These are phyloP conservation scores for Plasmodium reichenowi DNA, from an alignment of 169 alveolate genomes.

Conservation along the genomic window DNA sequence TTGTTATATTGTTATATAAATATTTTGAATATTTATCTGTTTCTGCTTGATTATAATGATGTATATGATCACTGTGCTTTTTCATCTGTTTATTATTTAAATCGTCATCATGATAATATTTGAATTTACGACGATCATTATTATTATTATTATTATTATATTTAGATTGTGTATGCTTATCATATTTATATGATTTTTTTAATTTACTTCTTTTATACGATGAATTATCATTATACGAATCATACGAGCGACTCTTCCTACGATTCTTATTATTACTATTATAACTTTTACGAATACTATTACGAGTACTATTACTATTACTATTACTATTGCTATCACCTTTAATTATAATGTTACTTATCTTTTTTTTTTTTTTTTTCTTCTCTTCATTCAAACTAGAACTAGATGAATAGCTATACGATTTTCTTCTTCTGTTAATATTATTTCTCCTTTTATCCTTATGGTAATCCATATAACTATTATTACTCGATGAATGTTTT, in stretches of 20 bases:
- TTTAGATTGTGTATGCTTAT: no score
- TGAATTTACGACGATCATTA: background rate
- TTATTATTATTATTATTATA: background rate
- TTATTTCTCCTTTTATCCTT: background rate
- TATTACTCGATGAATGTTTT: background rate
- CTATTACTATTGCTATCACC: no score
- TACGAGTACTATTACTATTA: no score
- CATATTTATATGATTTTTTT: no score
- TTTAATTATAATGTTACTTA: no score
- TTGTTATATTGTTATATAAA: constrained; percentile 41
- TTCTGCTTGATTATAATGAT: background rate
- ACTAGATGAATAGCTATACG: background rate
- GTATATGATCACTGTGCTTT: background rate
- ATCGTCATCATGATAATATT: constrained; percentile 8
- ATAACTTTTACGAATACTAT: no score
- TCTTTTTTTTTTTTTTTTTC: no score
- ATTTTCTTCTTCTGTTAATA: background rate
- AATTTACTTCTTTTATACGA: no score
- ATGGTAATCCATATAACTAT: background rate
- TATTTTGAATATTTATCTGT: constrained; percentile 23
- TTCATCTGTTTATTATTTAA: background rate
- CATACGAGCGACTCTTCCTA: no score
- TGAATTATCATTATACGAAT: no score
- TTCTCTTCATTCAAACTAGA: no score
- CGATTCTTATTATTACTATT: no score